Evolutionary conservation across 257 asterid genomes (phyloP).

Genomic region (Solanum chilense): DNA sequence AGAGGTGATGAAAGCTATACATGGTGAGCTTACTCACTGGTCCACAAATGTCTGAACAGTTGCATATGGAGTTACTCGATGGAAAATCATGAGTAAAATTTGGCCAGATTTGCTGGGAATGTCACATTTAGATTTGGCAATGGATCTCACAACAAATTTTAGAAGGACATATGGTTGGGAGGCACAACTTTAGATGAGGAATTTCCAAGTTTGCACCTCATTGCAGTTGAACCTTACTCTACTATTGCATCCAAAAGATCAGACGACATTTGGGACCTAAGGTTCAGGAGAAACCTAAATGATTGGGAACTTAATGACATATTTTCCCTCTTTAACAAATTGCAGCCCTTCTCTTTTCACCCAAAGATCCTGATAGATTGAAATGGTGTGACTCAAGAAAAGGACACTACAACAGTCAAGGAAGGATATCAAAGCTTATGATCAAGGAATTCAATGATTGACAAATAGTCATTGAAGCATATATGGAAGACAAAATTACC

Average conservation of each 20-base stretch:
- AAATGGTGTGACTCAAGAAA: not conserved
- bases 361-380: not conserved
- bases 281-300: not conserved
- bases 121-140: not conserved
- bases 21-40: not conserved
- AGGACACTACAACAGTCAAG: not conserved
- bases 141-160: not conserved
- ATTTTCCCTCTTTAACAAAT: not conserved
- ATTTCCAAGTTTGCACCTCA: not conserved
- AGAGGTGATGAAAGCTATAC: not conserved
- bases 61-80: not conserved
- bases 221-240: not conserved
- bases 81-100: not conserved
- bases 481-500: not conserved
- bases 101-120: not conserved
- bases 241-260: not conserved
- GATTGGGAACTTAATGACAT: not conserved
- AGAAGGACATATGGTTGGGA: not conserved
- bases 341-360: not conserved
- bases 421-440: not conserved
- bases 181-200: not conserved
- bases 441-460: not conserved
- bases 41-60: not conserved
- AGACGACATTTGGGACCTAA: not conserved
- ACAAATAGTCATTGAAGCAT: not conserved